phyloP scores from a whole-genome alignment of 2,329 filamentous ascomycete genomes.

The Teratosphaeria destructans region DNA sequence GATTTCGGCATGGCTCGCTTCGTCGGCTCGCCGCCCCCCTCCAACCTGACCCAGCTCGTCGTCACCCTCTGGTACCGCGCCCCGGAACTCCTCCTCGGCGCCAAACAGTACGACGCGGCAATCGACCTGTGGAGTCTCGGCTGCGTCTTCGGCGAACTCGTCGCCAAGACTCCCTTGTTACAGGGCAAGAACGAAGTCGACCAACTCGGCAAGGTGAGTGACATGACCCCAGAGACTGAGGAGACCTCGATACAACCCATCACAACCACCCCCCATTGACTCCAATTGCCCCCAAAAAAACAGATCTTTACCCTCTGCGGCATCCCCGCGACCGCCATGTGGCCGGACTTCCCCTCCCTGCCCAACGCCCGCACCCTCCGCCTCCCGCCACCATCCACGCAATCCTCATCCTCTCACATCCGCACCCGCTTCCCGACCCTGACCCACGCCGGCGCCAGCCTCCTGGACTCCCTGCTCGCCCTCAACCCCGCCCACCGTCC shows the following conservation, averaged over 20 bases:
- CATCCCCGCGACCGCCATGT: constrained; percentile 68
- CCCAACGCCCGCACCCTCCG: constrained; percentile 76
- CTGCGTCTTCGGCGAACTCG: constrained; percentile 87
- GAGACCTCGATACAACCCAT: constrained; percentile 12
- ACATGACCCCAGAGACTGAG: constrained; percentile 13
- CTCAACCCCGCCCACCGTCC: constrained; percentile 66
- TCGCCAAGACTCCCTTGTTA: constrained; percentile 71
- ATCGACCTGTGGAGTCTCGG: constrained; percentile 95
- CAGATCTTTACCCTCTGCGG: constrained; percentile 82
- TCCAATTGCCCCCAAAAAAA: constrained; percentile 2
- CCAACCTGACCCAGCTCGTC: constrained; percentile 79
- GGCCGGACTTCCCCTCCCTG: constrained; percentile 78
- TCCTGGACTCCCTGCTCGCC: constrained; percentile 60
- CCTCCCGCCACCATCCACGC: constrained; percentile 37
- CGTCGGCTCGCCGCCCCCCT: constrained; percentile 62
- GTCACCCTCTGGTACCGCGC: constrained; percentile 96
- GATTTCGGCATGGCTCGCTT: constrained; percentile 98
- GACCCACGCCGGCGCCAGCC: constrained; percentile 59
- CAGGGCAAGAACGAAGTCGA: constrained; percentile 90
- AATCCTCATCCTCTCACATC: constrained; percentile 42
- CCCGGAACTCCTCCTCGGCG: constrained; percentile 79
- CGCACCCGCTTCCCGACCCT: constrained; percentile 72
- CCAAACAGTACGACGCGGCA: constrained; percentile 60
- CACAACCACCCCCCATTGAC: constrained; percentile 9
- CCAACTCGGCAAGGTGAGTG: constrained; percentile 57